A percentile compares a stretch with the other conserved stretches of the same genome.
These are phyloP conservation scores for Bacidia rubella DNA, from an alignment of 495 filamentous ascomycete genomes.

Conservation along the genomic window DNA sequence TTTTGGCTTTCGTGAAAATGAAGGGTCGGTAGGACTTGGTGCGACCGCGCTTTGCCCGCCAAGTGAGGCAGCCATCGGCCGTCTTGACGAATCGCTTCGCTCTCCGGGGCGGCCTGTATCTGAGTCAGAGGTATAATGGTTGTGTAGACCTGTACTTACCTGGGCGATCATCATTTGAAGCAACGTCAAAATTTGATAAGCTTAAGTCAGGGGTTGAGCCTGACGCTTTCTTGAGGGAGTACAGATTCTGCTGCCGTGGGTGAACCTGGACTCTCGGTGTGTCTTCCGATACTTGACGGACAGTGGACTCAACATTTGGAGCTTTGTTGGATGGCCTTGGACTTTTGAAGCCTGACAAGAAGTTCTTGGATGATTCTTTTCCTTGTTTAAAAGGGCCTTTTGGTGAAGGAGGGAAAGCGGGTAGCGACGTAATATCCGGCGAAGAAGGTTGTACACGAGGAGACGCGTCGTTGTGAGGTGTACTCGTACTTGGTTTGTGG, in stretches of 20 bases:
- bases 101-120: neutral
- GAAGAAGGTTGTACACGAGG: conserved; percentile 23
- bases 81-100: neutral
- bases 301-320: conserved; percentile 18
- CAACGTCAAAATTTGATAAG: conserved; percentile 9
- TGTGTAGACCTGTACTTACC: conserved; percentile 7
- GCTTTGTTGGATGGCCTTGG: conserved; percentile 37
- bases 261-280: conserved; percentile 10
- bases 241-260: conserved; percentile 9
- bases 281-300: conserved; percentile 19
- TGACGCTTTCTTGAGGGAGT: conserved; percentile 19
- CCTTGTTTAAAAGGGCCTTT: conserved; percentile 34
- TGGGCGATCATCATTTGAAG: neutral
- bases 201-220: conserved; percentile 25
- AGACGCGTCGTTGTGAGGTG: neutral
- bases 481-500: neutral
- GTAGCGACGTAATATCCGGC: conserved; percentile 40
- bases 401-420: conserved; percentile 39
- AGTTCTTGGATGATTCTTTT: conserved; percentile 41
- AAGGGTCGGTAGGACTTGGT: conserved; percentile 7
- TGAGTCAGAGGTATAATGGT: neutral
- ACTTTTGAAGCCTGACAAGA: conserved; percentile 44
- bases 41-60: conserved; percentile 6
- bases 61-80: conserved; percentile 10
- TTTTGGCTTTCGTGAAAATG: conserved; percentile 30